Evolutionary conservation across 192 early-diverging fungal species (phyloP).

Genomic region (Podila clonocystis): DNA sequence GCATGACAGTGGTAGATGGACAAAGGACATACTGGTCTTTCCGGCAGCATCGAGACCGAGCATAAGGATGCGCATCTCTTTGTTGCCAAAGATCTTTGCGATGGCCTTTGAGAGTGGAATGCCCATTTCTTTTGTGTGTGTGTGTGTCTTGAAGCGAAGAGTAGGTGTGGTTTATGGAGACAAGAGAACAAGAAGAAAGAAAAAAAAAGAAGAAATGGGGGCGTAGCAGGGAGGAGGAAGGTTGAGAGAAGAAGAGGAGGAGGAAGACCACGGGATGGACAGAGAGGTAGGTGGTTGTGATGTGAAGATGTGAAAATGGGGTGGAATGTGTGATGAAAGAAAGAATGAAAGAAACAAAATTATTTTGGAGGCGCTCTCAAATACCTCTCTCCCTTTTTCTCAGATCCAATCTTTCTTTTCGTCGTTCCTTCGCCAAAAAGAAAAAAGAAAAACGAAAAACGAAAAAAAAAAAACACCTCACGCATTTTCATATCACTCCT

Average conservation of each 20-base stretch:
- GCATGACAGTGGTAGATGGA: not conserved
- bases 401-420: too few species aligned
- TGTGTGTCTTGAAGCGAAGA: not conserved
- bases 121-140: conserved; percentile 70
- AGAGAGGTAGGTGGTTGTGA: not conserved
- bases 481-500: too few species aligned
- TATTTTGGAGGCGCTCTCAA: too few species aligned
- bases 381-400: too few species aligned
- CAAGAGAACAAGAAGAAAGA: not conserved
- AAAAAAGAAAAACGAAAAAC: too few species aligned
- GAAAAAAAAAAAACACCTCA: too few species aligned
- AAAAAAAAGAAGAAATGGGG: not conserved
- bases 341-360: not conserved
- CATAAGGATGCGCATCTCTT: conserved; percentile 97
- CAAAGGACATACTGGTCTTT: conserved; percentile 77
- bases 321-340: not conserved
- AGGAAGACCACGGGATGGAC: not conserved
- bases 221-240: not conserved
- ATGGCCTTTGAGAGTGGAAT: conserved; percentile 76
- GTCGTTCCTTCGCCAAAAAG: too few species aligned
- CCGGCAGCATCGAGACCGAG: conserved; percentile 87
- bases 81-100: conserved; percentile 79
- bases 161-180: not conserved
- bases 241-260: not conserved
- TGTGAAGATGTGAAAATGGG: not conserved